phyloP scores from a whole-genome alignment of 805 yeast species.

The Komagataella pastoris region DNA sequence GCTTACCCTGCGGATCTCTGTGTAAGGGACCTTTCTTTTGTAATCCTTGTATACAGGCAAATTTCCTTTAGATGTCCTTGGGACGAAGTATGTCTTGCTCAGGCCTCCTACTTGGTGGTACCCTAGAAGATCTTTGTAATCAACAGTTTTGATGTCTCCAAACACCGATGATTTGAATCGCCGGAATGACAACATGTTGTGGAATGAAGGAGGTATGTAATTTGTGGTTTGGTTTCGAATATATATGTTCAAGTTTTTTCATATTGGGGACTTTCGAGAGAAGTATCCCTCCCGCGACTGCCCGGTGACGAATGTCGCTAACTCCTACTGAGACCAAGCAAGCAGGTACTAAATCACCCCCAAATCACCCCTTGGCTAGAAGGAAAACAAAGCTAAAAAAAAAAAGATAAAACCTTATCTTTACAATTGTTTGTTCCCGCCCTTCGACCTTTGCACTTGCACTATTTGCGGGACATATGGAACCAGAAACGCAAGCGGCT shows the following conservation, averaged over 20 bases:
- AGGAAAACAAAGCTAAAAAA: background rate
- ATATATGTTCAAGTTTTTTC: background rate
- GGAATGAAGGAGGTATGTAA: background rate
- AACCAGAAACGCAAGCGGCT: background rate
- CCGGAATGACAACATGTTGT: background rate
- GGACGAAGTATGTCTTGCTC: constrained; percentile 22
- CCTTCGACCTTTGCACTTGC: background rate
- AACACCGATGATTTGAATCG: background rate
- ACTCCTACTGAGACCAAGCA: background rate
- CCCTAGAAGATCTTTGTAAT: background rate
- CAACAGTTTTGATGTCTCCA: background rate
- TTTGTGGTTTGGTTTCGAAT: no score
- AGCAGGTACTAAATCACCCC: background rate
- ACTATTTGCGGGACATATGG: background rate
- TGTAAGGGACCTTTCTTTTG: constrained; percentile 1
- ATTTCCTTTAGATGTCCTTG: constrained; percentile 48
- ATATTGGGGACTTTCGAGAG: background rate
- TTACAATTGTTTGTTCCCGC: background rate
- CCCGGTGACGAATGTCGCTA: background rate
- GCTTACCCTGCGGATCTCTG: constrained; percentile 50
- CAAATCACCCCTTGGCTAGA: background rate
- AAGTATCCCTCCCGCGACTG: no score
- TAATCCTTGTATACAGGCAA: constrained; percentile 54
- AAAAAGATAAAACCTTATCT: background rate
- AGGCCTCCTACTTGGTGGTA: constrained; percentile 3